These are phyloP conservation scores for Didymella pomorum DNA, from an alignment of 2,329 filamentous ascomycete species.

Conservation along the genomic window DNA sequence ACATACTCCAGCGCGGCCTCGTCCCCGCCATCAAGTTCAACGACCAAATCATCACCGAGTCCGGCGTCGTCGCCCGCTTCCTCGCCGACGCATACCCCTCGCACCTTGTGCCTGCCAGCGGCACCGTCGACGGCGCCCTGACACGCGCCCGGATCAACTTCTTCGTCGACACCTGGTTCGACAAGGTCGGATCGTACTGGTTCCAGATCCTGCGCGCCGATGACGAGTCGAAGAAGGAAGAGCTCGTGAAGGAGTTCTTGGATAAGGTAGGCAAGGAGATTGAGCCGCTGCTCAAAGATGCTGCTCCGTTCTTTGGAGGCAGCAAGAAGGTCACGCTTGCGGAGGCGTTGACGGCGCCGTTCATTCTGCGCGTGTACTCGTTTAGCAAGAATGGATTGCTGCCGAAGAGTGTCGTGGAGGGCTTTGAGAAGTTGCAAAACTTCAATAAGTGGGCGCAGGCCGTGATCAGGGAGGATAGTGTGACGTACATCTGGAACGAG, in stretches of 20 bases:
- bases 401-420: constrained; percentile 58
- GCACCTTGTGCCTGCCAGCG: constrained; percentile 67
- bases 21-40: constrained; percentile 74
- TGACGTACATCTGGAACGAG: constrained; percentile 58
- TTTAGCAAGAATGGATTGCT: constrained; percentile 64
- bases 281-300: constrained; percentile 70
- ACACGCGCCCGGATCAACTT: constrained; percentile 72
- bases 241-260: constrained; percentile 61
- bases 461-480: constrained; percentile 69
- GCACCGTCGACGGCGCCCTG: constrained; percentile 64
- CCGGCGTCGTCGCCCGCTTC: constrained; percentile 76
- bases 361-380: constrained; percentile 68
- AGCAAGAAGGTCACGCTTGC: constrained; percentile 69
- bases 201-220: constrained; percentile 58
- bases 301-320: constrained; percentile 57
- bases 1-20: constrained; percentile 66
- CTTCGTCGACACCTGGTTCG: constrained; percentile 75
- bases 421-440: constrained; percentile 66
- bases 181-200: constrained; percentile 64
- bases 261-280: constrained; percentile 71
- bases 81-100: constrained; percentile 73
- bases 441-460: constrained; percentile 73
- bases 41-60: constrained; percentile 74
- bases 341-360: constrained; percentile 74
- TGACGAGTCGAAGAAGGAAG: constrained; percentile 58